A percentile compares a stretch with the other conserved stretches of the same genome.
Evolutionary conservation across 495 filamentous ascomycete genomes (phyloP).

Genomic region (Penicillium bialowiezense): DNA sequence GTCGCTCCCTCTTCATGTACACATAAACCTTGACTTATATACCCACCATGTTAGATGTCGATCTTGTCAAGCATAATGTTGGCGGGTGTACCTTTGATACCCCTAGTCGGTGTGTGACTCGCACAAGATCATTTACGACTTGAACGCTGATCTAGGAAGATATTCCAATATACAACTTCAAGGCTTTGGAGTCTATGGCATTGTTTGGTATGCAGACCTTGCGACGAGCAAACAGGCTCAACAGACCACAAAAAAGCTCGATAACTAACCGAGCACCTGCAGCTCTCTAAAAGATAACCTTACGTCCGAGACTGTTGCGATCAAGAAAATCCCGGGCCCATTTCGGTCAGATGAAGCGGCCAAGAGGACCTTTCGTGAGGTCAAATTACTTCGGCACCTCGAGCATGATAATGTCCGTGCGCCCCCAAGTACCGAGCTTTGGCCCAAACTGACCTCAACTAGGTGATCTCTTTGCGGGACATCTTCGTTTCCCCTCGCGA

Average conservation of each 20-base stretch:
- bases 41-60: too few species aligned
- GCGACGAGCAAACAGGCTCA: neutral
- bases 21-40: too few species aligned
- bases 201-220: constrained; percentile 75
- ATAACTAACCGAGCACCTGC: constrained; percentile 85
- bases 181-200: constrained; percentile 95
- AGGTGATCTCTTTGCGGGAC: constrained; percentile 96
- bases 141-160: constrained; percentile 37
- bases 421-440: too few species aligned
- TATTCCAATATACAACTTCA: constrained; percentile 95
- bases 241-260: constrained; percentile 54
- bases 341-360: constrained; percentile 94
- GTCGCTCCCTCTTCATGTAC: too few species aligned
- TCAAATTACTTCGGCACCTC: constrained; percentile 93
- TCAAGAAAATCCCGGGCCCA: constrained; percentile 99
- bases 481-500: constrained; percentile 99
- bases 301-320: constrained; percentile 64
- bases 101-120: neutral
- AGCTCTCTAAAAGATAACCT: constrained; percentile 36
- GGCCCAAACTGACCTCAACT: constrained; percentile 18
- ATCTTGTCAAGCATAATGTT: neutral
- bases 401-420: constrained; percentile 85
- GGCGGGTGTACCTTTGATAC: neutral
- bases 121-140: neutral
- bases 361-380: constrained; percentile 91